Evolutionary conservation across 306 rosid species (phyloP), one percentile per base, ranked within the genome.

Genomic region (Cucurbita argyrosperma): DNA sequence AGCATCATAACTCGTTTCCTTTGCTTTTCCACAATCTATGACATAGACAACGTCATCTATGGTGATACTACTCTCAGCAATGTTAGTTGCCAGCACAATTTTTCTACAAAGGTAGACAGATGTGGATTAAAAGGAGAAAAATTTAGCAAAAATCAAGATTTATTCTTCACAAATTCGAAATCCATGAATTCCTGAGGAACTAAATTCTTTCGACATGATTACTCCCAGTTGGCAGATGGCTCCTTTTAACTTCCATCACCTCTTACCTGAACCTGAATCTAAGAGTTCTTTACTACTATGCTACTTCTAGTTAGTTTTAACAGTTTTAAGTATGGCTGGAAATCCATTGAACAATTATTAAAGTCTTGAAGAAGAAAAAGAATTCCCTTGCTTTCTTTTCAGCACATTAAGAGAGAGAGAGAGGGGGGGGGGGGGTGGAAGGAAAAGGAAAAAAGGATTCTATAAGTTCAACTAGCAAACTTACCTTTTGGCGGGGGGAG

Each of bases 61-160:
- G 73, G 98, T 94, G 82, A 94, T 94, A 83, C 98, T 94, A 77
- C 97, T 94, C 88, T 94, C 98, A 12, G 98, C 98, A 84, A 94
- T 94, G 81, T 94, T 94, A 57, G 98, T 94, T 47, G 98, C 97
- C 38, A 94, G 85, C 76, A 90, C 98, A 86, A 94, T 88, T 88
- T 94, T 94, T 76, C 98, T 94, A 76, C 89, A 86, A 67, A 18
- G 56, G 80, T 4, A 81, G 58, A 86, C 62, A 53, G 65, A 62
- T 74, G 18, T 71, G 37, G 68, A 64, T 70, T 47, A 65, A 82
- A 72, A 67, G 76, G 56, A 71, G 69, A 66, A 61, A 66, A 61
- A 37, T 53, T 78, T 59, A 59, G 71, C 72, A 78, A 74, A 74
- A 66, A 61, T 50, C 45, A 39, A 65, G n/a, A 67, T 23, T 39